phyloP scores from a whole-genome alignment of 2,329 filamentous ascomycete genomes.

The Calonectria montana region DNA sequence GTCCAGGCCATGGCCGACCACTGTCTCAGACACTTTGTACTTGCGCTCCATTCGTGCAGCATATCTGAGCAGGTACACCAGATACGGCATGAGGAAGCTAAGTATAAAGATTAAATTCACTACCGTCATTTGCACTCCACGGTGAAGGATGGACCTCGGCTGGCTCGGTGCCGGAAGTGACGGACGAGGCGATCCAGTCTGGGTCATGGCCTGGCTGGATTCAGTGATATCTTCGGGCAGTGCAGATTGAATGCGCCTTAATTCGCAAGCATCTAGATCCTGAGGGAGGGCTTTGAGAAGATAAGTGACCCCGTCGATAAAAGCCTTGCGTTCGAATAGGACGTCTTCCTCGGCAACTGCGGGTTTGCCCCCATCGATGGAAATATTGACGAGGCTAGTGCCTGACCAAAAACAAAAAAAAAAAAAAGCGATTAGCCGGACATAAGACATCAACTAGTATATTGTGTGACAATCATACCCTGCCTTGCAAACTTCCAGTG shows the following conservation, averaged over 20 bases:
- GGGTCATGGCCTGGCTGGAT: background rate
- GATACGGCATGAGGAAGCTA: conserved; percentile 71
- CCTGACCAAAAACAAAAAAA: too few species aligned
- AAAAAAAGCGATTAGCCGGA: background rate
- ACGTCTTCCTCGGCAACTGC: conserved; percentile 37
- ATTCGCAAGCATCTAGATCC: conserved; percentile 67
- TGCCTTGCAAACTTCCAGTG: conserved; percentile 50
- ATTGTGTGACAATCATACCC: conserved; percentile 32
- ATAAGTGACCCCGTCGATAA: conserved; percentile 72
- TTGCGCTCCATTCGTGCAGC: conserved; percentile 73
- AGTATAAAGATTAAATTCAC: conserved; percentile 69
- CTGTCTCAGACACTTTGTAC: conserved; percentile 76
- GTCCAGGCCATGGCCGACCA: conserved; percentile 75
- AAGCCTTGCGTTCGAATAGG: conserved; percentile 66
- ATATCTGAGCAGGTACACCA: conserved; percentile 63
- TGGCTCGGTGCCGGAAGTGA: background rate
- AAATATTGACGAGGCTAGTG: conserved; percentile 42
- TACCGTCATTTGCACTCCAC: conserved; percentile 65
- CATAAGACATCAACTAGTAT: background rate
- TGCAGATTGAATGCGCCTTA: conserved; percentile 47
- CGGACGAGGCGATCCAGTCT: conserved; percentile 4
- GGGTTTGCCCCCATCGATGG: conserved; percentile 41
- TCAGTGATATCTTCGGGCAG: conserved; percentile 37
- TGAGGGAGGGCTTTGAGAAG: conserved; percentile 71
- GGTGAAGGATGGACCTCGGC: conserved; percentile 66